Percentiles rank a stretch among this genome's conserved stretches.
Evolutionary conservation across 1,284 basidiomycete species (phyloP).

Genomic region (Pascua sp.): DNA sequence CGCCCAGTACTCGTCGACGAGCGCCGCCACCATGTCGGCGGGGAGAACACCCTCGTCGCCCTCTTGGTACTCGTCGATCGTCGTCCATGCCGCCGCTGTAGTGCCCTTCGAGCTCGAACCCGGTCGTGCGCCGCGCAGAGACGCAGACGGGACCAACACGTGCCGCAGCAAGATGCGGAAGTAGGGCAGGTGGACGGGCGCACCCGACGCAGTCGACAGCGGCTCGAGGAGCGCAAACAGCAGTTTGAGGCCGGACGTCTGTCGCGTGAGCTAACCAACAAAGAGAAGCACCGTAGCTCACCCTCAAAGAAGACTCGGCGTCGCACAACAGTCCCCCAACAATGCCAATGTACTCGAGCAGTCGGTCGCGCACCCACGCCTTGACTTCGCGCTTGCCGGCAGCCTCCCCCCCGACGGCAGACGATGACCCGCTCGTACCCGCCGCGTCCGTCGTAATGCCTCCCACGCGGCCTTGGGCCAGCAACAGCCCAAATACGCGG

Average conservation of each 20-base stretch:
- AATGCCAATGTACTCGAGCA: constrained; percentile 65
- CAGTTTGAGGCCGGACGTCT: constrained; percentile 73
- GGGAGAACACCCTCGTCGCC: constrained; percentile 57
- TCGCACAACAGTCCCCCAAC: constrained; percentile 69
- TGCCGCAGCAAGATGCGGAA: constrained; percentile 40
- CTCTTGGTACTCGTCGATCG: constrained; percentile 26
- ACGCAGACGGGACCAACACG: constrained; percentile 36
- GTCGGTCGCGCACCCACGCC: constrained; percentile 67
- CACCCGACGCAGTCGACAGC: constrained; percentile 64
- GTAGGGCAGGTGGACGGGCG: constrained; percentile 35
- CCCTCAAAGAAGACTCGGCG: constrained; percentile 62
- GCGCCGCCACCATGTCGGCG: constrained; percentile 56
- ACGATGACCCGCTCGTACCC: constrained; percentile 1
- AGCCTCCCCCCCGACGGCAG: neutral
- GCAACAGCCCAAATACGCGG: constrained; percentile 67
- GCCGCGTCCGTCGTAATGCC: constrained; percentile 22
- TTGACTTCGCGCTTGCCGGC: constrained; percentile 63
- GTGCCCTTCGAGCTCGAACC: constrained; percentile 44
- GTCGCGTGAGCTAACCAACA: constrained; percentile 2
- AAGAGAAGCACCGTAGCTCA: constrained; percentile 40
- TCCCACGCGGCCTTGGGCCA: constrained; percentile 60
- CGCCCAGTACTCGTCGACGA: constrained; percentile 49
- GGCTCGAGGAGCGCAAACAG: constrained; percentile 76
- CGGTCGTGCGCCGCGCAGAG: constrained; percentile 45
- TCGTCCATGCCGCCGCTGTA: constrained; percentile 3